These are phyloP conservation scores for Echinosophora koreensis DNA, from an alignment of 306 rosid species.

Conservation along the genomic window DNA sequence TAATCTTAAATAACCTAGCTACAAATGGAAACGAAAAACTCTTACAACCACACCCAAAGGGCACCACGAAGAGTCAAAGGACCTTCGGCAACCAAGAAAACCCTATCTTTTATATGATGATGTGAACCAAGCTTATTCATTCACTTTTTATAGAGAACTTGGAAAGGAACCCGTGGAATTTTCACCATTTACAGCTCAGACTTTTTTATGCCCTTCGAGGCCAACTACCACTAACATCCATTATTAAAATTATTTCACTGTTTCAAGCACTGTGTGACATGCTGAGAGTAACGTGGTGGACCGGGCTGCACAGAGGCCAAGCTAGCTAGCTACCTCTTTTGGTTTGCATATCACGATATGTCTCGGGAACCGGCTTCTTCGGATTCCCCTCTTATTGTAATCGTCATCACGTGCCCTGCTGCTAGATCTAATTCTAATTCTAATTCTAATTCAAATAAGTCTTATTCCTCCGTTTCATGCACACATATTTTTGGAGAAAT, in stretches of 20 bases:
- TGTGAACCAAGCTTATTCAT: not conserved
- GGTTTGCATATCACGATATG: not conserved
- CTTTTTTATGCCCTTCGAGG: not conserved
- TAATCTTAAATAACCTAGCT: no score
- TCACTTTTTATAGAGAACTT: not conserved
- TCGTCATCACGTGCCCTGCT: constrained; percentile 49
- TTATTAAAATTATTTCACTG: no score
- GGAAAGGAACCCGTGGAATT: not conserved
- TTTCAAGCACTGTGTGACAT: no score
- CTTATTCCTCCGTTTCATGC: no score
- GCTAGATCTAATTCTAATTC: no score
- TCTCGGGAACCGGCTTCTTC: constrained; percentile 47
- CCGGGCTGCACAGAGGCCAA: not conserved
- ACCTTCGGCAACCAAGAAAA: not conserved
- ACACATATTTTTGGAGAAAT: no score
- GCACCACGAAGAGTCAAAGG: not conserved
- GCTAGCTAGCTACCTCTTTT: constrained; percentile 1
- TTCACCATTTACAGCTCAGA: not conserved
- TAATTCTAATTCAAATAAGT: no score
- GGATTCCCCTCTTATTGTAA: constrained; percentile 52
- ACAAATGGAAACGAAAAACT: not conserved
- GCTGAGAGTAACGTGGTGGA: not conserved
- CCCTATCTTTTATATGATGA: not conserved
- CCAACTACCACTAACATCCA: not conserved
- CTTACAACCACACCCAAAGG: not conserved